Evolutionary conservation across 2,329 filamentous ascomycete species (phyloP).

Genomic region (Pseudogymnoascus destructans): DNA sequence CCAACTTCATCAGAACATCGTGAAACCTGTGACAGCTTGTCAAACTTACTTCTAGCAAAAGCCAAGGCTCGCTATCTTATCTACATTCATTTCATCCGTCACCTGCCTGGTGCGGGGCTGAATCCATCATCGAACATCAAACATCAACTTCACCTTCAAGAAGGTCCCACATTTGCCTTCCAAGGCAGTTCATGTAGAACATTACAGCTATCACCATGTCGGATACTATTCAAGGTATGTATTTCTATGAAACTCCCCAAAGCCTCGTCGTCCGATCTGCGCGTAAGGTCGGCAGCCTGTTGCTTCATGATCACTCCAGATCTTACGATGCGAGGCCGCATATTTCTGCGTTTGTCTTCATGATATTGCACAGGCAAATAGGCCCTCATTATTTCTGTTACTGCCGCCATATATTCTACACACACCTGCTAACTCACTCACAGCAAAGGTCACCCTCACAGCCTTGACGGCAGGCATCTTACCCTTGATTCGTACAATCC

Average conservation of each 20-base stretch:
- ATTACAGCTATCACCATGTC: background rate
- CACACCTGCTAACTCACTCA: background rate
- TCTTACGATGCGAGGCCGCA: background rate
- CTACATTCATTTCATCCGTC: conserved; percentile 2
- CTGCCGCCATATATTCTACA: background rate
- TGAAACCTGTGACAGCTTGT: conserved; percentile 1
- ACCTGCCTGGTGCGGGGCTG: conserved; percentile 4
- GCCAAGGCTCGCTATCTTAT: background rate
- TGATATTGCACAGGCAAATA: background rate
- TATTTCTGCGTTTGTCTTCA: background rate
- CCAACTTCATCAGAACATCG: background rate
- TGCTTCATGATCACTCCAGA: background rate
- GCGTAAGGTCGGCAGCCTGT: background rate
- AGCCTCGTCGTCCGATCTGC: background rate
- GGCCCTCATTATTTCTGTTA: background rate
- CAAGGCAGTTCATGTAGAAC: background rate
- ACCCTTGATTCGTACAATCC: conserved; percentile 1
- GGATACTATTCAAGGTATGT: background rate
- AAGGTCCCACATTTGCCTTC: background rate
- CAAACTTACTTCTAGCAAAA: background rate
- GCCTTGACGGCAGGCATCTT: conserved; percentile 9
- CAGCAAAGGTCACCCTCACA: conserved; percentile 9
- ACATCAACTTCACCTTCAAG: background rate
- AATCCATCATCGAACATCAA: background rate
- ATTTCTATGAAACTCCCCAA: background rate